Conservation (phyloP, 2,329 filamentous ascomycete genomes). For the Nemania sp. region DNA sequence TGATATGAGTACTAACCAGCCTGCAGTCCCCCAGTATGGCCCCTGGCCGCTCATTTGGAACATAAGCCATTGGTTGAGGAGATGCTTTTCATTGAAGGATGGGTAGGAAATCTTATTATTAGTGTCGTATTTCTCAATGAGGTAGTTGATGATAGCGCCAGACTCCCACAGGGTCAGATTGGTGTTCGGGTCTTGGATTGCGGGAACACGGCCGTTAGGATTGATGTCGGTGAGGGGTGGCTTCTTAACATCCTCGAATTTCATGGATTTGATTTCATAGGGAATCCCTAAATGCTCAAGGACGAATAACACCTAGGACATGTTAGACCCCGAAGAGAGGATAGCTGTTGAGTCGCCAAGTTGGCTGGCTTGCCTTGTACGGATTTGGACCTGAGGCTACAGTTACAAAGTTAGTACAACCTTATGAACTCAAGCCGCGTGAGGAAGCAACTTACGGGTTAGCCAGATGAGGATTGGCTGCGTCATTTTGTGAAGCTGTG, state of each 20-base stretch:
- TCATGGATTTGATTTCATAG: neutral
- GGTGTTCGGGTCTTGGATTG: conserved; percentile 15
- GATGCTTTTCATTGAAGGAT: conserved; percentile 50
- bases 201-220: neutral
- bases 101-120: conserved; percentile 48
- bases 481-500: neutral
- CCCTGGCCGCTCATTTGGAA: conserved; percentile 58
- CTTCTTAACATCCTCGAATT: conserved; percentile 4
- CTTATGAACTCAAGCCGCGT: neutral
- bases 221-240: neutral
- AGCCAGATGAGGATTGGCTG: neutral
- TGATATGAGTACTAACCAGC: conserved; percentile 6
- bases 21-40: conserved; percentile 51
- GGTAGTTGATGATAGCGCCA: conserved; percentile 7
- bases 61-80: conserved; percentile 55
- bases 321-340: neutral
- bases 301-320: neutral
- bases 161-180: conserved; percentile 8
- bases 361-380: neutral
- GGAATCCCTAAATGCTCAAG: neutral
- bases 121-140: conserved; percentile 6
- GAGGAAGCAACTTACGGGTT: neutral
- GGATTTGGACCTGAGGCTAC: neutral
- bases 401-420: neutral
- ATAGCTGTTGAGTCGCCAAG: too few species aligned